Conservation (phyloP, 345 rosid species). For the Populus euphratica region DNA sequence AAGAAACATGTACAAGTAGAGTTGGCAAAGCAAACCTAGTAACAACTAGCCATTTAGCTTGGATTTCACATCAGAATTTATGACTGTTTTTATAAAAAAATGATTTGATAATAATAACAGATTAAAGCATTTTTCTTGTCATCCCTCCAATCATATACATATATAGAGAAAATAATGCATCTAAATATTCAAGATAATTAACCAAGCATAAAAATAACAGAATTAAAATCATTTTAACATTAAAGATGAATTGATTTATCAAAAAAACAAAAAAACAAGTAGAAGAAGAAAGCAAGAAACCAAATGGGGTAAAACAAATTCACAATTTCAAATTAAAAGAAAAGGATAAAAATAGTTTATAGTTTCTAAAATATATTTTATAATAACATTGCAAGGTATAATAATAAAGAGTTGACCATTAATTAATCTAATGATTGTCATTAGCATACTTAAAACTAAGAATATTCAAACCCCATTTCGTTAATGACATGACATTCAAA, state of each 20-base stretch:
- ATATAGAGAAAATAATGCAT: neutral
- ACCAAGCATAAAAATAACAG: neutral
- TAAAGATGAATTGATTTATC: neutral
- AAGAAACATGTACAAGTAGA: neutral
- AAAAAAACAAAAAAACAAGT: neutral
- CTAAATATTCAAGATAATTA: neutral
- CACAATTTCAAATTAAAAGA: neutral
- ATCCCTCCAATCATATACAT: neutral
- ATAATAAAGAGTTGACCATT: neutral
- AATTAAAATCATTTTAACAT: neutral
- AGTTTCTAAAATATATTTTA: neutral
- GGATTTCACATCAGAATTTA: neutral
- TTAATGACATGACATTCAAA: neutral
- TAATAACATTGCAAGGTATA: neutral
- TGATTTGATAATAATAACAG: no score
- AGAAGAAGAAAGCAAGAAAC: no score
- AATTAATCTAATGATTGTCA: neutral
- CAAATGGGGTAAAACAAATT: no score
- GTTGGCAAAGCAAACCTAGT: neutral
- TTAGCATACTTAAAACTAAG: neutral
- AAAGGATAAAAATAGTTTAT: neutral
- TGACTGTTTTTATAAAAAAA: neutral
- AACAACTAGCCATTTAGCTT: neutral
- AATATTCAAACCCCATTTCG: neutral
- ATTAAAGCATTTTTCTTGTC: neutral